These are phyloP conservation scores for Colletotrichum filicis DNA, from an alignment of 2,329 filamentous ascomycete species.

Conservation along the genomic window DNA sequence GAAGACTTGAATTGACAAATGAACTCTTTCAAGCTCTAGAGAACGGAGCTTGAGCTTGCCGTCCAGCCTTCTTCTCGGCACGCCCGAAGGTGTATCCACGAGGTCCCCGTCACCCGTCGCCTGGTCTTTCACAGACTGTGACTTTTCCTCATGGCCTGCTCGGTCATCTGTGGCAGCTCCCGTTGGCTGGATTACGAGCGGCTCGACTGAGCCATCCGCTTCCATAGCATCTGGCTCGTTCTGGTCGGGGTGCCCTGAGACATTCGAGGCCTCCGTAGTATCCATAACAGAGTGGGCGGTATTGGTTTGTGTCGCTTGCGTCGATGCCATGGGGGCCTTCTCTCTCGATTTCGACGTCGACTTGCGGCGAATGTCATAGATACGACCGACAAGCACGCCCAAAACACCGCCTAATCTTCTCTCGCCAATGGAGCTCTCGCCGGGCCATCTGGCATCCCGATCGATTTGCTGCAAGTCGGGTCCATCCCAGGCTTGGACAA, in stretches of 20 bases:
- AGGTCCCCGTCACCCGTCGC: neutral
- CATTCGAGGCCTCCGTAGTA: neutral
- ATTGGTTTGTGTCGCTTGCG: neutral
- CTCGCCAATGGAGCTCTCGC: constrained; percentile 67
- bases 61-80: constrained; percentile 55
- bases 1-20: constrained; percentile 78
- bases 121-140: neutral
- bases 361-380: constrained; percentile 66
- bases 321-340: constrained; percentile 1
- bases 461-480: constrained; percentile 72
- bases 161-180: neutral
- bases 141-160: neutral
- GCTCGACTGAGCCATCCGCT: neutral
- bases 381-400: constrained; percentile 73
- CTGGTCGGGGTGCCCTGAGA: neutral
- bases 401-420: constrained; percentile 75
- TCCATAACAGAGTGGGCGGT: neutral
- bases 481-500: constrained; percentile 72
- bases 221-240: neutral
- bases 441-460: constrained; percentile 66
- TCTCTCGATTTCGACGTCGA: constrained; percentile 28
- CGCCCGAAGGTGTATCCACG: neutral
- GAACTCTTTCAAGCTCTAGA: constrained; percentile 80
- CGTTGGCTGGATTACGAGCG: neutral
- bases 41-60: constrained; percentile 74